Percentiles rank a stretch among this genome's conserved stretches.
Conservation (phyloP, 202 grass and related monocot genomes). For the Setaria viridis region DNA sequence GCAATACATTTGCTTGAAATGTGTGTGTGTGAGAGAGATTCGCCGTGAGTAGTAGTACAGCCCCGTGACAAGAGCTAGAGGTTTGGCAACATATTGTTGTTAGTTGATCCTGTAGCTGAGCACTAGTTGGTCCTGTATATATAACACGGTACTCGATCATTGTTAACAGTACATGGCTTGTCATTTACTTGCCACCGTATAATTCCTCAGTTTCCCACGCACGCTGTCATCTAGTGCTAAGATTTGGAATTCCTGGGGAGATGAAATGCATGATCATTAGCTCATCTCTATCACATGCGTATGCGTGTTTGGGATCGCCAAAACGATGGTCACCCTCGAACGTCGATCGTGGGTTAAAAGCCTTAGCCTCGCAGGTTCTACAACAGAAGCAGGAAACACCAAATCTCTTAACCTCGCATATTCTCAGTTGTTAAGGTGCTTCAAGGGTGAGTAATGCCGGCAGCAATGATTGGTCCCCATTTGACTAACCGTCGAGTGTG, state of each 20-base stretch:
- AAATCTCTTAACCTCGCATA: no score
- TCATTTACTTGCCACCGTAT: slow-evolving; percentile 29
- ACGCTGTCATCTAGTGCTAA: slow-evolving; percentile 14
- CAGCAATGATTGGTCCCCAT: no score
- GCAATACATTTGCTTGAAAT: no score
- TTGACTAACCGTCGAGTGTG: no score
- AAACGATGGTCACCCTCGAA: no score
- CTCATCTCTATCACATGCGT: neutral
- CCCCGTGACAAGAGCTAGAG: slow-evolving; percentile 43
- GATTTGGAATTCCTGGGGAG: slow-evolving; percentile 42
- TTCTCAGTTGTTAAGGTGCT: no score
- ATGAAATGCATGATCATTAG: neutral
- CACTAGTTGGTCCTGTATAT: neutral
- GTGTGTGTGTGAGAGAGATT: slow-evolving; percentile 10
- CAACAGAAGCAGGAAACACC: no score
- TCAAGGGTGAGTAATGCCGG: no score
- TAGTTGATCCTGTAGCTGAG: neutral
- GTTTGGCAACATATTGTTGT: slow-evolving; percentile 22
- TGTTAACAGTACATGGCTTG: slow-evolving; percentile 40
- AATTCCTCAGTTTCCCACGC: slow-evolving; percentile 17
- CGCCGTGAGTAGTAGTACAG: neutral
- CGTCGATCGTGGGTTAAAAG: no score
- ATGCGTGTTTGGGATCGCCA: no score
- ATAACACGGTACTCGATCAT: slow-evolving; percentile 36
- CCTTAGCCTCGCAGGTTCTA: no score